Percentiles rank a stretch among this genome's conserved stretches.
phyloP scores from a whole-genome alignment of 202 grass and related monocot genomes.

The Zizania palustris region DNA sequence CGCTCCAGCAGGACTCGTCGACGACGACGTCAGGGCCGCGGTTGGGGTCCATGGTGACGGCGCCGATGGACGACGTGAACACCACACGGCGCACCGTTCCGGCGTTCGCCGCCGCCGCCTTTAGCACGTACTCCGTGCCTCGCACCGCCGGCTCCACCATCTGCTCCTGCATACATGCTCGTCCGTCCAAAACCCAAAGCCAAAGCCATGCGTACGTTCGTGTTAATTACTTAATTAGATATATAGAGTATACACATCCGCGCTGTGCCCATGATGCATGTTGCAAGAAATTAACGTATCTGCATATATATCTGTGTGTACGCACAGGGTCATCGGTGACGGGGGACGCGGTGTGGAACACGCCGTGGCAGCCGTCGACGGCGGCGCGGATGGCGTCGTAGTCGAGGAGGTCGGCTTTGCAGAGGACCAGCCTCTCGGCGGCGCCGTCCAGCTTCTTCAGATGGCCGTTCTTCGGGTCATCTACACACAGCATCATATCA shows the following conservation, averaged over 20 bases:
- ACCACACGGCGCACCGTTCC: constrained; percentile 88
- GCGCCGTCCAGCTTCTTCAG: constrained; percentile 82
- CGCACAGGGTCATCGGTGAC: constrained; percentile 90
- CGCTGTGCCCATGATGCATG: no score
- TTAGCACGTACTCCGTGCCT: constrained; percentile 79
- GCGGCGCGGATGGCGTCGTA: constrained; percentile 73
- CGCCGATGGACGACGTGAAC: constrained; percentile 98
- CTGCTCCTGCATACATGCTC: constrained; percentile 60
- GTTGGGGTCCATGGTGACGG: constrained; percentile 87
- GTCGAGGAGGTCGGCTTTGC: constrained; percentile 95
- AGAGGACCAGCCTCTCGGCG: constrained; percentile 80
- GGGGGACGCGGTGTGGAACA: constrained; percentile 95
- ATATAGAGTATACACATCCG: no score
- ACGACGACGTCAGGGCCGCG: constrained; percentile 81
- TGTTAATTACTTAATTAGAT: no score
- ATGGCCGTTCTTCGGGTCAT: constrained; percentile 89
- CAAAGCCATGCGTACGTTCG: no score
- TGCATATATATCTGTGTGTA: neutral
- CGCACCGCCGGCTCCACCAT: constrained; percentile 98
- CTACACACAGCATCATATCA: constrained; percentile 35
- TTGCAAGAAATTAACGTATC: no score
- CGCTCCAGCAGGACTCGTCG: constrained; percentile 92
- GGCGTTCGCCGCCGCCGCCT: constrained; percentile 69
- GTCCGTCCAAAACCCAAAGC: no score
- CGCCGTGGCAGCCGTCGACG: constrained; percentile 77